Evolutionary conservation across 208 protist genomes (phyloP), one percentile per base, ranked within the genome.

Genomic region (Leishmania turanica): DNA sequence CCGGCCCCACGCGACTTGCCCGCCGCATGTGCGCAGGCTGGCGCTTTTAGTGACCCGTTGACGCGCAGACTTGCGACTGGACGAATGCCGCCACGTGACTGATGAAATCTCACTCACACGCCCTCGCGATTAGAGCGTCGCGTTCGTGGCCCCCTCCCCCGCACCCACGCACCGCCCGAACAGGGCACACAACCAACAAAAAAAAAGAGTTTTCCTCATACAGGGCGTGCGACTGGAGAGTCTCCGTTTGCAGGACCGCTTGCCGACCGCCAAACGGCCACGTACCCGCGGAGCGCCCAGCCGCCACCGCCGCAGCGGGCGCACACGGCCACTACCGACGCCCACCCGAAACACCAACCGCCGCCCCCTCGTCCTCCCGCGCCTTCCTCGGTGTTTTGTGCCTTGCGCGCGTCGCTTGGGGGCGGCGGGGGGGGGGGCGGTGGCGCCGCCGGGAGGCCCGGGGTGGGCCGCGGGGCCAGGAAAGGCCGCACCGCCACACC

Each of bases 31-130:
- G 86, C 87, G 45, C 77, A 78, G 21, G 66, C 77, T 2, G 65
- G 58, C 31, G 79, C 84, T 31, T 83, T 92, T n/a, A 78, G 76
- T 54, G 84, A 92, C 47, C 86, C 89, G 24, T 58, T 89, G 64
- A 78, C 86, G 27, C 86, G 89, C 2, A 78, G 82, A n/a, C 79
- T 92, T 40, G 88, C 88, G 3, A 90, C 86, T 3, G 88, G 88
- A 1, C 64, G 81, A 40, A 87, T 86, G 70, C 84, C 84, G 42
- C 79, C 80, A 5, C 72, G 73, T 40, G n/a, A 66, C 9, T 19
- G 13, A 15, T 40, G 60, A 66, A 1, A n/a, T 24, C 24, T 6
- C 9, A n/a, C 31, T 62, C 56, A 13, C 56, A 24, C 31, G 5
- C 24, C 9, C 24, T 31, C 56, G 4, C 27, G 4, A 5, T 24